Percentiles rank a stretch among this genome's conserved stretches.
Evolutionary conservation across 1,139 yeast genomes (phyloP).

Genomic region (Diutina mesorugosa): DNA sequence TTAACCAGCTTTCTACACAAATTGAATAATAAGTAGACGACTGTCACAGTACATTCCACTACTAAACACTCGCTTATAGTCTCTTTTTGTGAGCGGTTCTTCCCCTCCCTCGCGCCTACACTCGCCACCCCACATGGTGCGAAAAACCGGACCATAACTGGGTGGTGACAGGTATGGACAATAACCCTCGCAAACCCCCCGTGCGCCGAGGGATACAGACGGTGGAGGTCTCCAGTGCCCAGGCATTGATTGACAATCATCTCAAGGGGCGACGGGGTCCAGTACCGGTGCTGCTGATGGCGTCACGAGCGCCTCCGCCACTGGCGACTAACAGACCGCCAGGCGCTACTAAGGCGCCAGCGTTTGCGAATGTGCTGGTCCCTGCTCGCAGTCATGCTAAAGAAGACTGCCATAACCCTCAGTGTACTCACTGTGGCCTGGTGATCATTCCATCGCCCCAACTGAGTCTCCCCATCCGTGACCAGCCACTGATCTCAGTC

Average conservation of each 20-base stretch:
- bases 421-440: constrained; percentile 52
- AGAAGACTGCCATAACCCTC: constrained; percentile 33
- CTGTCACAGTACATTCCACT: not conserved
- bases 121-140: not conserved
- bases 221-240: not conserved
- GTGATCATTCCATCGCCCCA: constrained; percentile 67
- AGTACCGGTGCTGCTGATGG: not conserved
- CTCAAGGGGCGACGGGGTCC: not conserved
- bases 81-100: not conserved
- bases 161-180: not conserved
- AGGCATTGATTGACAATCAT: not conserved
- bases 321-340: not conserved
- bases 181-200: not conserved
- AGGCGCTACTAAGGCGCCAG: not conserved
- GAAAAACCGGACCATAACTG: not conserved
- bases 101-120: not conserved
- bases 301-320: not conserved
- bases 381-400: constrained; percentile 19
- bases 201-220: not conserved
- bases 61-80: not conserved
- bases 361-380: constrained; percentile 7
- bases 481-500: constrained; percentile 52
- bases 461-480: constrained; percentile 47
- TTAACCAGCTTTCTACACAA: no score
- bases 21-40: no score